These are phyloP conservation scores for Phytophthora sansomeana DNA, from an alignment of 352 stramenopile genomes.

Conservation along the genomic window DNA sequence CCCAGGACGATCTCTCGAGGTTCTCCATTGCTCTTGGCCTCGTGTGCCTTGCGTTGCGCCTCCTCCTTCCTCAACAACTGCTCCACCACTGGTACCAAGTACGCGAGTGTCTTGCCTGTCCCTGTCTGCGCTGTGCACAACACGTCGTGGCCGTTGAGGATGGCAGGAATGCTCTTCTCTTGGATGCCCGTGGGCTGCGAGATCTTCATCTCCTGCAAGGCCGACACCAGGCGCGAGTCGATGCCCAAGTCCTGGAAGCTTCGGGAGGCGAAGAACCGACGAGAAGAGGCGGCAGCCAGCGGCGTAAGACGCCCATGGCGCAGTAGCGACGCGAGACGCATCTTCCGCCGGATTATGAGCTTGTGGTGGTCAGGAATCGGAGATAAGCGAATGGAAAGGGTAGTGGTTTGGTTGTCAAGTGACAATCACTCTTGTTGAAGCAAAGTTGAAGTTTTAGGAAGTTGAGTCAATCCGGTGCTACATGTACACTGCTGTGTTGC, in stretches of 20 bases:
- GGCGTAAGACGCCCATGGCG: slow-evolving; percentile 9
- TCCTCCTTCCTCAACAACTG: slow-evolving; percentile 55
- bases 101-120: slow-evolving; percentile 75
- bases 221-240: slow-evolving; percentile 46
- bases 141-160: slow-evolving; percentile 59
- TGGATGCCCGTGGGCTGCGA: slow-evolving; percentile 61
- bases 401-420: background rate
- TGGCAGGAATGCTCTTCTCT: slow-evolving; percentile 54
- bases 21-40: slow-evolving; percentile 1
- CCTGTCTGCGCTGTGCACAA: slow-evolving; percentile 73
- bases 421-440: slow-evolving; percentile 3
- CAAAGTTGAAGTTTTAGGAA: slow-evolving; percentile 24
- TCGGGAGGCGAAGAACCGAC: slow-evolving; percentile 14
- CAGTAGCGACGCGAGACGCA: slow-evolving; percentile 14
- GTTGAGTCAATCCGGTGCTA: background rate
- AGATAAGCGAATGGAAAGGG: background rate
- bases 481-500: background rate
- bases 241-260: slow-evolving; percentile 57
- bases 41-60: slow-evolving; percentile 28
- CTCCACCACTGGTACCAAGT: slow-evolving; percentile 66
- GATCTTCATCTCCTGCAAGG: slow-evolving; percentile 60
- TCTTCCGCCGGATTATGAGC: background rate
- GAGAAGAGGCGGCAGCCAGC: background rate
- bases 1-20: slow-evolving; percentile 27
- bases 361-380: slow-evolving; percentile 14